phyloP scores from a whole-genome alignment of 2,329 filamentous ascomycete genomes.

The Xylaria sp. region DNA sequence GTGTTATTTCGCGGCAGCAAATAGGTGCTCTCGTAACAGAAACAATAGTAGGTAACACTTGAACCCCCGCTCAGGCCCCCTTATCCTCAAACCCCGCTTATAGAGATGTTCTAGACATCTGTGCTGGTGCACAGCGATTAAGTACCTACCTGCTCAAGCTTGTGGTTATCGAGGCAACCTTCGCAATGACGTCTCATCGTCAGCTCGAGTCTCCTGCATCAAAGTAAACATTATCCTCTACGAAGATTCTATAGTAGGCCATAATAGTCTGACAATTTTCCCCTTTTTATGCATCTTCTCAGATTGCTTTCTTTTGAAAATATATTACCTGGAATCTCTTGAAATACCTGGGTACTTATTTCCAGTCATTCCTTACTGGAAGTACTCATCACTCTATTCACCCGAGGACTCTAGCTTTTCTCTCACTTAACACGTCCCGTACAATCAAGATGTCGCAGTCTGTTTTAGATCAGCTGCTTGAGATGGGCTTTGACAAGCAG shows the following conservation, averaged over 20 bases:
- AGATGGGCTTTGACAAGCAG: slow-evolving; percentile 85
- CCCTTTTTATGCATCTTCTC: not conserved
- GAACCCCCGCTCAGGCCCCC: not conserved
- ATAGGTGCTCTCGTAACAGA: not conserved
- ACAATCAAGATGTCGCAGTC: slow-evolving; percentile 63
- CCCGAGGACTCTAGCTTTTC: not conserved
- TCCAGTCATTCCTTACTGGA: not conserved
- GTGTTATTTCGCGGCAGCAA: not conserved
- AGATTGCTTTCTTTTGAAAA: not conserved
- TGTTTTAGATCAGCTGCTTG: slow-evolving; percentile 70
- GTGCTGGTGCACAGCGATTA: not conserved
- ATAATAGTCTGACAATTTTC: slow-evolving; percentile 5
- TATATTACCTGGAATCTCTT: not conserved
- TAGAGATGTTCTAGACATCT: not conserved
- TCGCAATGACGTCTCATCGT: slow-evolving; percentile 42
- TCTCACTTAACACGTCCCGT: slow-evolving; percentile 34
- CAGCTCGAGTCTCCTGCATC: not conserved
- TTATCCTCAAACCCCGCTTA: slow-evolving; percentile 1
- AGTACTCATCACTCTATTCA: not conserved
- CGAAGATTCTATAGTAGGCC: slow-evolving; percentile 12
- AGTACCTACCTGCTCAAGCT: not conserved
- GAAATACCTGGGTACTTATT: not conserved
- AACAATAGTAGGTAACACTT: too few species aligned
- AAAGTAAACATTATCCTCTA: not conserved
- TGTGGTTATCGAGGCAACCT: slow-evolving; percentile 38